Percentiles rank a stretch among this genome's conserved stretches.
Conservation (phyloP, 1,284 basidiomycete genomes). For the Thecaphora frezii region DNA sequence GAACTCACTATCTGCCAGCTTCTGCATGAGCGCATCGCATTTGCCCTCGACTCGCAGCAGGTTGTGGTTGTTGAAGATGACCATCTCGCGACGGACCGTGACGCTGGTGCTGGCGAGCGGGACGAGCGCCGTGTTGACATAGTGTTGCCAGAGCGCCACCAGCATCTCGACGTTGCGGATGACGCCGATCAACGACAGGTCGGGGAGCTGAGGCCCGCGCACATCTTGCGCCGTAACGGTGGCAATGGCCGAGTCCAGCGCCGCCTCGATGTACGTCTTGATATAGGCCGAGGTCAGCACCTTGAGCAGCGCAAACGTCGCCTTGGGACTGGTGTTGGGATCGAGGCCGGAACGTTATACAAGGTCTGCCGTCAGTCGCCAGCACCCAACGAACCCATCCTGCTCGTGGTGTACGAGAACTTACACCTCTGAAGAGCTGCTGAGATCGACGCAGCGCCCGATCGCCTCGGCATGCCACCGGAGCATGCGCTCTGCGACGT, state of each 20-base stretch:
- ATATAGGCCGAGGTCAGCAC: slow-evolving; percentile 87
- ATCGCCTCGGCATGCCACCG: slow-evolving; percentile 58
- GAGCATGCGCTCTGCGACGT: slow-evolving; percentile 52
- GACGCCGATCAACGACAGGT: slow-evolving; percentile 66
- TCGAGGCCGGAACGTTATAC: no score
- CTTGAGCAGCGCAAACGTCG: slow-evolving; percentile 79
- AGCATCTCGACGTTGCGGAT: slow-evolving; percentile 82
- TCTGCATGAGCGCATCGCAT: slow-evolving; percentile 80
- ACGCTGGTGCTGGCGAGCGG: slow-evolving; percentile 84
- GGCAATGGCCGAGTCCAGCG: slow-evolving; percentile 79
- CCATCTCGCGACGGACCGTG: slow-evolving; percentile 88
- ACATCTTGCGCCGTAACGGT: slow-evolving; percentile 72
- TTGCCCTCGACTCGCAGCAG: slow-evolving; percentile 84
- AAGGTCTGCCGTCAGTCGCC: no score
- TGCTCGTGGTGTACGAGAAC: no score
- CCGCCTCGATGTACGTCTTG: slow-evolving; percentile 82
- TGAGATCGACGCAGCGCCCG: slow-evolving; percentile 56
- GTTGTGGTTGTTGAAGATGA: slow-evolving; percentile 86
- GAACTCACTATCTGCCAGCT: slow-evolving; percentile 75
- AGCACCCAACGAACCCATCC: no score
- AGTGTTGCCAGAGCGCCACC: slow-evolving; percentile 95
- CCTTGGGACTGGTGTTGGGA: slow-evolving; percentile 71
- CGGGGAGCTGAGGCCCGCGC: slow-evolving; percentile 68
- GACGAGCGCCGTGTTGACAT: slow-evolving; percentile 84
- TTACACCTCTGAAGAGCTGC: slow-evolving; percentile 44